Base-by-base conservation (phyloP, 371 early-diverging fungal genomes). In the Quaeritorhiza haematococci region DNA sequence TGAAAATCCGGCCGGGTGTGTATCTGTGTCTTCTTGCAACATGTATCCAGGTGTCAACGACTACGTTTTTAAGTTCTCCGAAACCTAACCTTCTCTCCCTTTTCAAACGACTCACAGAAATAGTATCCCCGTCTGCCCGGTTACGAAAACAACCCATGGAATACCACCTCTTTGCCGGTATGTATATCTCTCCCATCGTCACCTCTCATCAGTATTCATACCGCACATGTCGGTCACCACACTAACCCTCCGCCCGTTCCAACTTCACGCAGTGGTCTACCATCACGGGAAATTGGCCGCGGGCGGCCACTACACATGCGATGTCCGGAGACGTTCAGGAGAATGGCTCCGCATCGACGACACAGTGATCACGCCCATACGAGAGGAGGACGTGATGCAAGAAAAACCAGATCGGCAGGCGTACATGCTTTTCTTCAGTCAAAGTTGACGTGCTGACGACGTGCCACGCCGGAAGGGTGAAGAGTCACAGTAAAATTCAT, bases 241-340 rank as follows among this genome's bases (percentile, higher is more conserved):
- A 61, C 49, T 17, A 6, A 41, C 33, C 23, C 32, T 1, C 34
- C 30, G n/a, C 17, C n/a, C 51, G 61, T n/a, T n/a, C 58, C 63
- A 49, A 21, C 64, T 67, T n/a, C 43, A 61, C 23, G 62, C 73
- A 69, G 94, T 93, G 43, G 91, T 98, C 6, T 92, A 96, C 70
- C 98, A 98, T 71, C 98, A 96, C 67, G 97, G 98, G 15, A 68
- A 75, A 53, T 77, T 78, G 27, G 91, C 95, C 27, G 84, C 81
- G 10, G 97, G 94, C 34, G 98, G 98, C 4, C 98, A 98, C 67
- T 98, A 98, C 71, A 98, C 97, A 3, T 94, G 94, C 74, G 92
- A 92, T 71, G 83, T 98, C 24, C 66, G 68, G 53, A 57, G 67
- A 45, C 75, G 88, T 57, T 74, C 82, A 26, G 82, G 82, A 33